phyloP scores from a whole-genome alignment of 2,329 filamentous ascomycete genomes.

The Drechslerella stenobrocha region DNA sequence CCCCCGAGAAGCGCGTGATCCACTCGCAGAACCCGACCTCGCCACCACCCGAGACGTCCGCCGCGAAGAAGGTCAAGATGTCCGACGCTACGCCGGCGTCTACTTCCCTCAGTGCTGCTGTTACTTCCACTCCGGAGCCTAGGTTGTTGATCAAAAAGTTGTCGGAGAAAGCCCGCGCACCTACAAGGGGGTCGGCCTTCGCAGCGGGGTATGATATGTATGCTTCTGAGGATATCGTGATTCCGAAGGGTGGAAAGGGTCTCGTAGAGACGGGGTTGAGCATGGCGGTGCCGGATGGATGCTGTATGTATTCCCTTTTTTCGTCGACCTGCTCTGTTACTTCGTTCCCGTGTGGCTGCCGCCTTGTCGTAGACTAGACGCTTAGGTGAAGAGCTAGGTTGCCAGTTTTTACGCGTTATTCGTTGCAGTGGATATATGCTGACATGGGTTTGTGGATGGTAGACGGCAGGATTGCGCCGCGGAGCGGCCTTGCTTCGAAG shows the following conservation, averaged over 20 bases:
- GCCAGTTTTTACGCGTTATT: no score
- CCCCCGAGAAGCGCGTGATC: constrained; percentile 54
- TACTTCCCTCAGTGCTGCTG: constrained; percentile 12
- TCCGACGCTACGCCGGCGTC: constrained; percentile 22
- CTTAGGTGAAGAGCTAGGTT: no score
- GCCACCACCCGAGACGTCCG: constrained; percentile 46
- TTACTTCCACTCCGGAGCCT: constrained; percentile 57
- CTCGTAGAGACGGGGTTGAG: constrained; percentile 88
- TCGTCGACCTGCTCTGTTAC: constrained; percentile 1
- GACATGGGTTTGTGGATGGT: no score
- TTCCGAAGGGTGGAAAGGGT: constrained; percentile 80
- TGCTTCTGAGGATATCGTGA: constrained; percentile 69
- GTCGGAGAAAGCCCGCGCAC: constrained; percentile 73
- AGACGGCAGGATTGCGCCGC: constrained; percentile 43
- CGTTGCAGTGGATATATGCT: no score
- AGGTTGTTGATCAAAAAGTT: constrained; percentile 86
- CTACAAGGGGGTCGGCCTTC: constrained; percentile 84
- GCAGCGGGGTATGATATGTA: constrained; percentile 96
- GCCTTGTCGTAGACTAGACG: no score
- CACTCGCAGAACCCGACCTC: constrained; percentile 55
- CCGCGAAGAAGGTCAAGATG: constrained; percentile 49
- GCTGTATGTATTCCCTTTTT: constrained; percentile 77
- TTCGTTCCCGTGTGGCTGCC: neutral
- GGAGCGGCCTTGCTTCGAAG: constrained; percentile 71
- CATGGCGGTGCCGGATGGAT: constrained; percentile 86